Conservation (phyloP, 192 early-diverging fungal species). For the Entomortierella lignicola region DNA sequence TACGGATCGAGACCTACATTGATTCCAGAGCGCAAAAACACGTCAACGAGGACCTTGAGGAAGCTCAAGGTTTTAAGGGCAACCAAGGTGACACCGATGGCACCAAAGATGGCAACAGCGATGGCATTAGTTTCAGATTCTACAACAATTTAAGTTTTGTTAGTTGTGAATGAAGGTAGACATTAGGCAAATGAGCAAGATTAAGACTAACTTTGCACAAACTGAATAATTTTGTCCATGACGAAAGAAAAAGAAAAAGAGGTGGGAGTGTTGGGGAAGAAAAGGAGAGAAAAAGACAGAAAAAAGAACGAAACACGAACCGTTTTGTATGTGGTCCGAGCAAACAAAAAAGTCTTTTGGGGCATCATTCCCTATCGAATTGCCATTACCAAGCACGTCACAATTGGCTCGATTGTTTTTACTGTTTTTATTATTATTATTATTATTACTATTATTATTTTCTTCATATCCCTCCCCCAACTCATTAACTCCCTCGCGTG, state of each 20-base stretch:
- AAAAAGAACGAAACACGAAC: neutral
- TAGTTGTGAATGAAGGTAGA: neutral
- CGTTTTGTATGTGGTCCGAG: neutral
- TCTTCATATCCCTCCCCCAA: no score
- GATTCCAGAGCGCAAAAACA: constrained; percentile 56
- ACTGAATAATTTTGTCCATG: constrained; percentile 48
- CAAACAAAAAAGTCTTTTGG: neutral
- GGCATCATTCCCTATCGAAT: neutral
- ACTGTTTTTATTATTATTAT: no score
- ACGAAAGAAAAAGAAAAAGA: neutral
- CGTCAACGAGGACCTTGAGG: constrained; percentile 56
- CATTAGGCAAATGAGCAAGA: neutral
- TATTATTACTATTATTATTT: no score
- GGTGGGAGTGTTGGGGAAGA: constrained; percentile 1
- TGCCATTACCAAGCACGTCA: neutral
- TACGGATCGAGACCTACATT: constrained; percentile 43
- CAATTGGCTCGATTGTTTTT: neutral
- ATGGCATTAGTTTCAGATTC: constrained; percentile 44
- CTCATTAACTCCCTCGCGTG: no score
- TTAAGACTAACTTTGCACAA: constrained; percentile 44
- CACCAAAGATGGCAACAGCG: constrained; percentile 48
- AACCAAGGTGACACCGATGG: constrained; percentile 48
- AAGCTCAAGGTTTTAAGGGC: constrained; percentile 51
- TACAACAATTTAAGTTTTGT: neutral
- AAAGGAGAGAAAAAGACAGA: constrained; percentile 8